A percentile compares a stretch with the other conserved stretches of the same genome.
Evolutionary conservation across 2,329 filamentous ascomycete species (phyloP).

Genomic region (Clonostachys solani): DNA sequence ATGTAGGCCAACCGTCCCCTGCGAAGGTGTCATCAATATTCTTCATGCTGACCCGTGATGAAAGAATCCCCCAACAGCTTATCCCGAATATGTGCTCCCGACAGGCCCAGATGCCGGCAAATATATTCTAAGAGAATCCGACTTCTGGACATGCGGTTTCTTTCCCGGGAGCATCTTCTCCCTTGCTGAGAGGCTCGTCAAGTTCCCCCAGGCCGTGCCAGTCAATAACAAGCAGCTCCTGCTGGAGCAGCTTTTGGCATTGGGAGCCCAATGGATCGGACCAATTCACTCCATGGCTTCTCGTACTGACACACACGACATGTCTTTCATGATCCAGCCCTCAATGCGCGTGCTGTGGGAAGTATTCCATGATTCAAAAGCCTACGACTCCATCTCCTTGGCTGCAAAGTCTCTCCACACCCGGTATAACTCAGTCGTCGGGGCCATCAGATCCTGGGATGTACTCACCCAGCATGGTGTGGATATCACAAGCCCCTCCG

Average conservation of each 20-base stretch:
- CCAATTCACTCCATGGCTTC: slow-evolving; percentile 25
- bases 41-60: neutral
- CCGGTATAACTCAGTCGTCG: slow-evolving; percentile 33
- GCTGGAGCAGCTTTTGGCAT: slow-evolving; percentile 12
- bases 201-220: slow-evolving; percentile 17
- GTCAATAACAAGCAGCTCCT: slow-evolving; percentile 5
- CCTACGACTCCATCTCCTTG: slow-evolving; percentile 31
- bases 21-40: neutral
- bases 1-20: slow-evolving; percentile 3
- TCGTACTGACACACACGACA: slow-evolving; percentile 47
- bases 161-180: slow-evolving; percentile 29
- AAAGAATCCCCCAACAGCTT: slow-evolving; percentile 8
- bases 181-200: slow-evolving; percentile 22
- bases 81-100: slow-evolving; percentile 11
- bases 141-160: slow-evolving; percentile 30
- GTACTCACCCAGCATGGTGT: slow-evolving; percentile 20
- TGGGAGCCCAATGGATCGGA: slow-evolving; percentile 23
- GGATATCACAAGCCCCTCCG: slow-evolving; percentile 17
- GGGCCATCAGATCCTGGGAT: slow-evolving; percentile 46
- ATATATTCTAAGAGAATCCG: slow-evolving; percentile 9
- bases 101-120: slow-evolving; percentile 7
- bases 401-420: slow-evolving; percentile 37
- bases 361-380: slow-evolving; percentile 28
- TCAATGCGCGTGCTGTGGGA: slow-evolving; percentile 43
- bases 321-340: slow-evolving; percentile 49